These are phyloP conservation scores for Babesia bovis DNA, from an alignment of 169 alveolate species.

Conservation along the genomic window DNA sequence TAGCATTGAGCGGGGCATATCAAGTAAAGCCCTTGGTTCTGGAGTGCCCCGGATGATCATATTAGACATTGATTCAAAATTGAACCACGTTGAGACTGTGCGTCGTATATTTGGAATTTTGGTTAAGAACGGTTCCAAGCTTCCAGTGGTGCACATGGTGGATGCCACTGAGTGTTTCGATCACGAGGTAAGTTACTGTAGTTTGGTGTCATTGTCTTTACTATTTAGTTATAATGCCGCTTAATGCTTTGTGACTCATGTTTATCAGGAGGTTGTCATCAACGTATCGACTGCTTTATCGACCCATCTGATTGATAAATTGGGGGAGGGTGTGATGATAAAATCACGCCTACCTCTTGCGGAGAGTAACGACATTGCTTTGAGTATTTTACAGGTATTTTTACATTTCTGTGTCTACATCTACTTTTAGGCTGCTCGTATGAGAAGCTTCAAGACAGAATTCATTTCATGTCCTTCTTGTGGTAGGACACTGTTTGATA, in stretches of 20 bases:
- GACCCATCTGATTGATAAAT: constrained; percentile 48
- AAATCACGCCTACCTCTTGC: constrained; percentile 40
- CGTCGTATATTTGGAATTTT: constrained; percentile 48
- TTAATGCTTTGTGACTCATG: not conserved
- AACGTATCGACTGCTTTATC: constrained; percentile 27
- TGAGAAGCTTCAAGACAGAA: constrained; percentile 84
- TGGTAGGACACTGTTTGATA: constrained; percentile 85
- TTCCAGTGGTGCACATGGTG: constrained; percentile 57
- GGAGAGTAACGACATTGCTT: constrained; percentile 44
- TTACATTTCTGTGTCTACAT: not conserved
- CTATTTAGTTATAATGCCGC: not conserved
- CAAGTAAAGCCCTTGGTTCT: constrained; percentile 26
- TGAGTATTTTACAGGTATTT: constrained; percentile 51
- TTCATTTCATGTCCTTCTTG: constrained; percentile 88
- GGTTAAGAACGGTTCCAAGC: constrained; percentile 23
- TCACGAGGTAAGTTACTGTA: constrained; percentile 55
- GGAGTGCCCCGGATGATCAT: constrained; percentile 47
- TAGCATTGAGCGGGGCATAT: constrained; percentile 34
- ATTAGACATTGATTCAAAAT: constrained; percentile 41
- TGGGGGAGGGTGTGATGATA: constrained; percentile 58
- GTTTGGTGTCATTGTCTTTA: not conserved
- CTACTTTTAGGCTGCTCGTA: constrained; percentile 76
- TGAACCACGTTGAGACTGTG: constrained; percentile 46
- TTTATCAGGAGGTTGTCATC: constrained; percentile 49
- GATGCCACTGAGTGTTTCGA: constrained; percentile 41